Base-by-base conservation (phyloP, 1,284 basidiomycete genomes). In the Phenoliferia sp. region DNA sequence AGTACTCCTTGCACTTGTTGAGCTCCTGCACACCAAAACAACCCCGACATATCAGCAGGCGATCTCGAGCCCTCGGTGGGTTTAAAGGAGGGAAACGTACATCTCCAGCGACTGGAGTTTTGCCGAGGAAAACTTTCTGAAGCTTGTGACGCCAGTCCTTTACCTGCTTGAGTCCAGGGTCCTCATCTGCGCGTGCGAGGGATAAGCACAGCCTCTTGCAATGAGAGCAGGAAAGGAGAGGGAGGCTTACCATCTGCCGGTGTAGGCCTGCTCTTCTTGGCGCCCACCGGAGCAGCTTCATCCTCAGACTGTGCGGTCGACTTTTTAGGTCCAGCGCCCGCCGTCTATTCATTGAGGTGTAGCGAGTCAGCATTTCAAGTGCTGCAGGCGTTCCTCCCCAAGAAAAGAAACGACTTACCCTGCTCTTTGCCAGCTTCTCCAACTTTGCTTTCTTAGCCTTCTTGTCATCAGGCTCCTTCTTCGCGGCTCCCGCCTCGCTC, bases 111-210 rank as follows among this genome's bases (percentile, higher is more conserved):
- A 70, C 78, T 57, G 55, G 78, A 73, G 67, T 79, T 83, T 83
- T 87, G 73, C 84, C 84, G 64, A 96, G 82, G 83, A 96, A 95
- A 0, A 87, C 88, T 75, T 92, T 90, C 80, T 96, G 93, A 7
- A 95, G 86, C 80, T 87, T 89, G 80, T 94, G 91, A 74, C 92
- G 84, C 92, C 92, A 94, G 65, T 90, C 88, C 74, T 88, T 87
- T 76, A 92, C 90, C 2, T 61, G 66, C 65, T 72, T 73, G 34
- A 71, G 63, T 22, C 61, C 65, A 6, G 69, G 63, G 0, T 82
- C 79, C 48, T 52, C 48, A 56, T 65, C 62, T 65, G 63, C 50
- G 22, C 5, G 44, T 15, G 12, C 17, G 2, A 19, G 33, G 12
- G 3, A 34, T 2, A 2, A 16, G 31, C n/a, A 17, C 17, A 28